These are phyloP conservation scores for Fusarium sp. DNA, from an alignment of 2,329 filamentous ascomycete species.

Conservation along the genomic window DNA sequence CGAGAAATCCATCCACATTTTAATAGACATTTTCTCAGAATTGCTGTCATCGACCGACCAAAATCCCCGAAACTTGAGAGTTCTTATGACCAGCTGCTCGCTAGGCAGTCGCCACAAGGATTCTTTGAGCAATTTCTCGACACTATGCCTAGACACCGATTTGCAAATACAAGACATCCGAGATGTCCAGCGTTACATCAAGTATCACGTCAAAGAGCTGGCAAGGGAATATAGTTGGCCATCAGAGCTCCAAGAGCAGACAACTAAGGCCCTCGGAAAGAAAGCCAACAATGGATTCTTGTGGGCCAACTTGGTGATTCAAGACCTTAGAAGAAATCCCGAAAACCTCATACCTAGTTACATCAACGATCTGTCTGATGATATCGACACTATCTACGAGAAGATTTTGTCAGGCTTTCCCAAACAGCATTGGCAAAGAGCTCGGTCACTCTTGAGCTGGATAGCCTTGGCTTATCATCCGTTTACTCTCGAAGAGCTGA, in stretches of 20 bases:
- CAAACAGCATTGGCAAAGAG: not conserved
- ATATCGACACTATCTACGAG: not conserved
- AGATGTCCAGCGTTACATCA: not conserved
- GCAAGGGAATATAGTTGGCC: not conserved
- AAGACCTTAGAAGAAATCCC: not conserved
- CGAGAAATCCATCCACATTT: not conserved
- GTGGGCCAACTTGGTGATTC: conserved; percentile 5
- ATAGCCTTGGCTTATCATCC: conserved; percentile 5
- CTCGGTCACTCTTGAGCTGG: conserved; percentile 5
- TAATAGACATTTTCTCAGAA: not conserved
- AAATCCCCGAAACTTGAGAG: not conserved
- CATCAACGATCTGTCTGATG: not conserved
- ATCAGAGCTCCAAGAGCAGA: not conserved
- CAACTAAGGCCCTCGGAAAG: not conserved
- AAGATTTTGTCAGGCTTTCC: not conserved
- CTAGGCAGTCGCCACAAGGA: no score
- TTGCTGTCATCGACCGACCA: not conserved
- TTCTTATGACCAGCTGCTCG: conserved; percentile 5
- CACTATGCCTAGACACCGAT: not conserved
- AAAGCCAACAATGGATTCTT: not conserved
- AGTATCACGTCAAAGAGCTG: not conserved
- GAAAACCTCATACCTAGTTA: not conserved
- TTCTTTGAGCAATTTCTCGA: not conserved
- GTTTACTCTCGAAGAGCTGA: conserved; percentile 6
- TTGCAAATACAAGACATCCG: not conserved